These are phyloP conservation scores for Ormosia semicastrata DNA, from an alignment of 306 rosid genomes.

Conservation along the genomic window DNA sequence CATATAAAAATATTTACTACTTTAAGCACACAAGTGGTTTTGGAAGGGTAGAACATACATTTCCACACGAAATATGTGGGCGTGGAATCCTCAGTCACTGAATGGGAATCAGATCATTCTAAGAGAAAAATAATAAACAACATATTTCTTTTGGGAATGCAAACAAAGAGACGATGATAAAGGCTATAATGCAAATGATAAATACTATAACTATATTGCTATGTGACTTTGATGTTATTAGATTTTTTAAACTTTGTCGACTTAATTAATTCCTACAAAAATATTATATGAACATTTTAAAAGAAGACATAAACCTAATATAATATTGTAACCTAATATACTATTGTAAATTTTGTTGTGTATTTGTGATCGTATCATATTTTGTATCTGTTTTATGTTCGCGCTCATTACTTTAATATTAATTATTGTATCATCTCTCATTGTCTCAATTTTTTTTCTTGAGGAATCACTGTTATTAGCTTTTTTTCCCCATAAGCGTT, in stretches of 20 bases:
- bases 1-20: no score
- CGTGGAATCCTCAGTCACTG: conserved; percentile 44
- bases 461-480: neutral
- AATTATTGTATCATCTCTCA: neutral
- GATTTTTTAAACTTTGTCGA: conserved; percentile 23
- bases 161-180: conserved; percentile 61
- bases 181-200: conserved; percentile 28
- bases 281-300: neutral
- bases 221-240: conserved; percentile 15
- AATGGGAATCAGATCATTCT: conserved; percentile 40
- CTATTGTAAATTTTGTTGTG: neutral
- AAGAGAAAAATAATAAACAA: conserved; percentile 57
- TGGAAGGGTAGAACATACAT: conserved; percentile 38
- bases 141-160: conserved; percentile 41
- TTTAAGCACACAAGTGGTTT: conserved; percentile 25
- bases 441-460: neutral
- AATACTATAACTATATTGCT: conserved; percentile 24
- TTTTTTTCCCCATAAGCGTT: neutral
- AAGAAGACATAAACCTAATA: neutral
- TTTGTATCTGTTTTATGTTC: neutral
- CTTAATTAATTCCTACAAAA: neutral
- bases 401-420: no score
- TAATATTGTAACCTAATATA: neutral
- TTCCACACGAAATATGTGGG: conserved; percentile 28
- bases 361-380: neutral